Evolutionary conservation across 2,329 filamentous ascomycete genomes (phyloP).

Genomic region (Beauveria varroae): DNA sequence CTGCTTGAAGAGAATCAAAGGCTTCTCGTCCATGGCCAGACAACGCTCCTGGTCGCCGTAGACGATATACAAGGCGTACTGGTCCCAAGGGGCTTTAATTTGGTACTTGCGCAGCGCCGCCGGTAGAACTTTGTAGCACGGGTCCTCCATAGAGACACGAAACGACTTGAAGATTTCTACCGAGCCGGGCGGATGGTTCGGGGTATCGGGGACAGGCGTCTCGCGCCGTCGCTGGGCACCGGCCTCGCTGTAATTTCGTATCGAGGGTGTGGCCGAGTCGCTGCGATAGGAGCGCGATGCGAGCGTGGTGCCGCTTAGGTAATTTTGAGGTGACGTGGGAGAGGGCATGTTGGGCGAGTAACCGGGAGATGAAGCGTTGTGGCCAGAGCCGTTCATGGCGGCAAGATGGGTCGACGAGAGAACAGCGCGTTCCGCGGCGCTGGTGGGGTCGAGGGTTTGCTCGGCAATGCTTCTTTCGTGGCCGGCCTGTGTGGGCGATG

Average conservation of each 20-base stretch:
- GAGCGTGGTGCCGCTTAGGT: slow-evolving; percentile 48
- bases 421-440: slow-evolving; percentile 59
- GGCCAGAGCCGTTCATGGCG: slow-evolving; percentile 58
- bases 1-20: slow-evolving; percentile 93
- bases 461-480: slow-evolving; percentile 60
- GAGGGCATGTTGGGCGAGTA: slow-evolving; percentile 62
- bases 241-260: slow-evolving; percentile 16
- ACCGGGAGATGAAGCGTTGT: slow-evolving; percentile 43
- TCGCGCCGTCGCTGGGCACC: slow-evolving; percentile 52
- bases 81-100: slow-evolving; percentile 94
- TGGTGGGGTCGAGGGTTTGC: slow-evolving; percentile 60
- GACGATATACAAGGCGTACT: slow-evolving; percentile 96
- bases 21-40: slow-evolving; percentile 84
- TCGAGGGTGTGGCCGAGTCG: slow-evolving; percentile 39
- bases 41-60: slow-evolving; percentile 98
- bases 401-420: slow-evolving; percentile 62
- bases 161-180: slow-evolving; percentile 99
- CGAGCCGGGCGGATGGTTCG: slow-evolving; percentile 47
- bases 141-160: slow-evolving; percentile 95
- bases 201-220: slow-evolving; percentile 56
- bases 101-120: slow-evolving; percentile 97
- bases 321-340: slow-evolving; percentile 58
- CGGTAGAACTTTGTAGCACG: slow-evolving; percentile 92
- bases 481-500: slow-evolving; percentile 64
- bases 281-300: slow-evolving; percentile 53